A percentile compares a stretch with the other conserved stretches of the same genome.
Conservation (phyloP, 202 grass and related monocot genomes). For the Elaeis oleifera region DNA sequence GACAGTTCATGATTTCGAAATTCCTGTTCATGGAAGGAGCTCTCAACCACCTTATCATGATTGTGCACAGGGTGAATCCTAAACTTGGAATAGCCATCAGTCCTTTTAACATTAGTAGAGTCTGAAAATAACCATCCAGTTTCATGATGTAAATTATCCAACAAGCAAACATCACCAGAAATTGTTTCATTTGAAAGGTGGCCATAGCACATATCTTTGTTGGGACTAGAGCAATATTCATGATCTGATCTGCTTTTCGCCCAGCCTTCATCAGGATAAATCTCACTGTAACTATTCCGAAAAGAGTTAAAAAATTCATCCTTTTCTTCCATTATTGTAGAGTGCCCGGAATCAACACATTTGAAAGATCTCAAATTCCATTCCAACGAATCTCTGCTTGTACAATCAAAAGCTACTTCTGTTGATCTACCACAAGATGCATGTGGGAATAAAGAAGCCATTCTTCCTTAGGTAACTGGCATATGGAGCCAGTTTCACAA, state of each 20-base stretch:
- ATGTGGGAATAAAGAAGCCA: constrained; percentile 27
- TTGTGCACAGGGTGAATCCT: constrained; percentile 23
- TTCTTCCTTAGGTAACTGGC: constrained; percentile 32
- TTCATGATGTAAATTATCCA: constrained; percentile 31
- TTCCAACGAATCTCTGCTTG: constrained; percentile 21
- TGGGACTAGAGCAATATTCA: constrained; percentile 18
- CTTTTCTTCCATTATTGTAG: constrained; percentile 21
- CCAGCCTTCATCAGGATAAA: constrained; percentile 26
- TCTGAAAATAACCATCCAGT: constrained; percentile 21
- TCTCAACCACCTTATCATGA: constrained; percentile 18
- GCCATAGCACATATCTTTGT: constrained; percentile 21
- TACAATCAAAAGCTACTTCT: constrained; percentile 15
- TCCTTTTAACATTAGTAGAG: constrained; percentile 33
- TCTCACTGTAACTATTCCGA: constrained; percentile 28
- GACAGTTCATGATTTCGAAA: constrained; percentile 24
- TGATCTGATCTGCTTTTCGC: constrained; percentile 27
- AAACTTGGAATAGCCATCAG: constrained; percentile 17
- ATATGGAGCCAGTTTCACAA: constrained; percentile 27
- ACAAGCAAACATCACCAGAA: constrained; percentile 32
- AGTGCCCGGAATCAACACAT: constrained; percentile 22
- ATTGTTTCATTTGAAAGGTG: constrained; percentile 23
- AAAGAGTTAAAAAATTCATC: constrained; percentile 24
- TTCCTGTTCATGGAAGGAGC: constrained; percentile 24
- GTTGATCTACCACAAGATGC: constrained; percentile 18
- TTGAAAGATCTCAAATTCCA: constrained; percentile 21